Evolutionary conservation across 805 yeast species (phyloP).

Genomic region (Cyberlindnera galapagoensis): DNA sequence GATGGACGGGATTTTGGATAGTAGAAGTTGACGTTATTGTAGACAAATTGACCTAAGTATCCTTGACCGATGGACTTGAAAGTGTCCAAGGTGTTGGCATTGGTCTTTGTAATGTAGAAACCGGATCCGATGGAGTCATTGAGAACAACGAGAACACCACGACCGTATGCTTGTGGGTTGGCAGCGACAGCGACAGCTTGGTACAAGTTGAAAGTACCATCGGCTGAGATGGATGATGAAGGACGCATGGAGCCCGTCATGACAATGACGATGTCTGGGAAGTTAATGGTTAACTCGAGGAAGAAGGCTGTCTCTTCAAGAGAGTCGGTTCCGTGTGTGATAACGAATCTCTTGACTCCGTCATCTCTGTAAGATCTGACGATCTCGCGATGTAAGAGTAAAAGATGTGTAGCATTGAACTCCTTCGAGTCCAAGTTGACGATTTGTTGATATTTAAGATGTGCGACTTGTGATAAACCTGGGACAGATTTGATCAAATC

Average conservation of each 20-base stretch:
- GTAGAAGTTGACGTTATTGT: conserved; percentile 57
- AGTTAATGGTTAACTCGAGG: conserved; percentile 40
- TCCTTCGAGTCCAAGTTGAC: conserved; percentile 61
- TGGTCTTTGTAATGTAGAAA: conserved; percentile 61
- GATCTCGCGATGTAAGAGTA: conserved; percentile 41
- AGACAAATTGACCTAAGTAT: conserved; percentile 62
- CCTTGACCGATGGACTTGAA: conserved; percentile 66
- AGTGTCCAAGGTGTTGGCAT: conserved; percentile 65
- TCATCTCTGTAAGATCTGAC: conserved; percentile 34
- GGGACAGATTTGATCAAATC: conserved; percentile 51
- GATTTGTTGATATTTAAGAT: conserved; percentile 55
- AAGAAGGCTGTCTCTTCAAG: conserved; percentile 65
- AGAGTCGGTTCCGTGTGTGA: conserved; percentile 69
- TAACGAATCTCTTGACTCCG: conserved; percentile 52
- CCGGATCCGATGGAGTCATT: conserved; percentile 69
- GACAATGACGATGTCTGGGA: conserved; percentile 51
- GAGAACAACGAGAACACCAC: conserved; percentile 59
- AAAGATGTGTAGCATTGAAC: conserved; percentile 40
- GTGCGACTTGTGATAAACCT: conserved; percentile 51
- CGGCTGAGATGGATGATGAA: conserved; percentile 61
- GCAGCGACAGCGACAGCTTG: conserved; percentile 65
- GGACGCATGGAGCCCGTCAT: conserved; percentile 75
- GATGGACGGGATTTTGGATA: conserved; percentile 57
- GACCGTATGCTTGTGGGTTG: conserved; percentile 38
- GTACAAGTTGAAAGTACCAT: conserved; percentile 67